Evolutionary conservation across 2,329 filamentous ascomycete genomes (phyloP), one percentile per base, ranked within the genome.

Genomic region (Parastagonospora nodorum): DNA sequence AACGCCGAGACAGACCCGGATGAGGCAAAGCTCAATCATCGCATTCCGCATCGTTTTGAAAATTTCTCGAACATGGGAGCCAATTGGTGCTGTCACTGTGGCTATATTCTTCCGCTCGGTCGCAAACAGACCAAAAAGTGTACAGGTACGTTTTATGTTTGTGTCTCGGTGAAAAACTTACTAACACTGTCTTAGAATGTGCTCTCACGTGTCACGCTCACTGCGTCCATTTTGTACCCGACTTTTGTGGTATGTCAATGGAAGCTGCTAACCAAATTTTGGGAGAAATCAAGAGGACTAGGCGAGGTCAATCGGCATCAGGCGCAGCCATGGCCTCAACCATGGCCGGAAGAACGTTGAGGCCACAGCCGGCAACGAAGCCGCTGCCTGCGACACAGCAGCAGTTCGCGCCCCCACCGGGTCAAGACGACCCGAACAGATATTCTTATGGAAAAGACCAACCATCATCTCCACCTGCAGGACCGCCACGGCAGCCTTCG

Each of bases 161-260:
- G 28, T 28, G 36, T 27, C 8, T 14, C 24, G 15, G 35, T 12
- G 11, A 48, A 43, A 45, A 15, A 12, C 55, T 64, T 14, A 48
- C 65, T 69, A 60, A 67, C 44, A n/a, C 53, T 48, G 16, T 42
- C 45, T 33, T 67, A 87, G 94, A 99, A 84, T 99, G 94, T 75
- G 83, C 83, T 61, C 88, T 97, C 54, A 97, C 93, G 19, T 93
- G 90, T 56, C 94, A 99, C 75, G 88, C 91, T 15, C 84, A 89
- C 51, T 99, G 94, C 75, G 90, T 92, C 15, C 94, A 99, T 75
- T 84, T 99, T 61, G 93, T 99, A 29, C 94, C 94, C 15, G 94
- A 99, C 74, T 99, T 99, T 77, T 99, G 94, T 73, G 94, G 94
- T 63, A 99, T 99, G 92, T 95, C 92, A 27, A 97, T 97, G 94